Conservation (phyloP, 306 rosid genomes). For the Carpinus viminea region DNA sequence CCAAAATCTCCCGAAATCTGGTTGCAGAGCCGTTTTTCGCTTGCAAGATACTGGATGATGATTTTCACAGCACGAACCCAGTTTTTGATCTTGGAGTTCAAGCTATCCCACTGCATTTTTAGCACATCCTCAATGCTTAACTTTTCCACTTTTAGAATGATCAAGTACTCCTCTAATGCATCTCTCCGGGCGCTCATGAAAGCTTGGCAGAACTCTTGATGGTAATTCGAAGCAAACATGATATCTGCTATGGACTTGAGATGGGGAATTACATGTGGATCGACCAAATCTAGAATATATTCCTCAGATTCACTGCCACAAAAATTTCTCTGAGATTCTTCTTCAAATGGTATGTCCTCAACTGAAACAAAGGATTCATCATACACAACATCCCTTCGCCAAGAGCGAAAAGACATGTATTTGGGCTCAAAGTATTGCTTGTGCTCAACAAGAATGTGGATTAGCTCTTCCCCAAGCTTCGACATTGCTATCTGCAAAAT, state of each 20-base stretch:
- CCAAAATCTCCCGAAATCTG: conserved; percentile 49
- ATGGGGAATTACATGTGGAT: conserved; percentile 42
- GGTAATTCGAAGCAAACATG: conserved; percentile 64
- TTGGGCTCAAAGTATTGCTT: conserved; percentile 55
- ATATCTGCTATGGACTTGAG: conserved; percentile 56
- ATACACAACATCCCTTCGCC: conserved; percentile 32
- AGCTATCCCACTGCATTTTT: conserved; percentile 52
- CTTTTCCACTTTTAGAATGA: conserved; percentile 43
- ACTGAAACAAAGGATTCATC: conserved; percentile 46
- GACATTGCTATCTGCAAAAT: conserved; percentile 59
- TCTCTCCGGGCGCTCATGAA: conserved; percentile 44
- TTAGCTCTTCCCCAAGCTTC: conserved; percentile 54
- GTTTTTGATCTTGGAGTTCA: conserved; percentile 51
- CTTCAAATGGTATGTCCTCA: conserved; percentile 41
- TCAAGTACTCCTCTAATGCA: conserved; percentile 57
- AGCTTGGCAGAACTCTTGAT: conserved; percentile 52
- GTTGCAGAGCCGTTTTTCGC: conserved; percentile 56
- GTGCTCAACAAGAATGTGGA: conserved; percentile 50
- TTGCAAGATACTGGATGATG: conserved; percentile 50
- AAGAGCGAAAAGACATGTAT: conserved; percentile 43
- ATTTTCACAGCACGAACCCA: conserved; percentile 53
- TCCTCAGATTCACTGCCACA: conserved; percentile 21
- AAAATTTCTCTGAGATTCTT: conserved; percentile 15
- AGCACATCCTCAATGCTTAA: conserved; percentile 51
- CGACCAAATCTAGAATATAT: conserved; percentile 40